Base-by-base conservation (phyloP, 139 green algal species). In the Limnomonas spitsbergensis region DNA sequence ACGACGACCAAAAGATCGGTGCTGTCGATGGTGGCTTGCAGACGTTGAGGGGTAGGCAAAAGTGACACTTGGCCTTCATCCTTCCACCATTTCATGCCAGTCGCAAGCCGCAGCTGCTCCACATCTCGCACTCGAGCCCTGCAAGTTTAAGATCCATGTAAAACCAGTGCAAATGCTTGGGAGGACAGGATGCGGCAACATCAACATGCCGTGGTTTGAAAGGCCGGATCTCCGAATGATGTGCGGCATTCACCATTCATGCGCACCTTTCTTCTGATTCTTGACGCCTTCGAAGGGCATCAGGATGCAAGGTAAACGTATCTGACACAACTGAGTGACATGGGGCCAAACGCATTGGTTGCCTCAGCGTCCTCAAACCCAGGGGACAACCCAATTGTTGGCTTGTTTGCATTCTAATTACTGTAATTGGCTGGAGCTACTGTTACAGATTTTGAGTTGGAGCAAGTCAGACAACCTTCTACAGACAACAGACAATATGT, bases 191-290 rank as follows among this genome's bases (percentile, higher is more conserved):
- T 54, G 56, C 56, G 20, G 31, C 56, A 69, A 14, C 56, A 69
- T 27, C 34, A 37, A 4, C 31, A 35, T 35, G 20, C 56, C 14
- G 24, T 27, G 26, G 56, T 6, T 27, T 32, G 20, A 4, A 69
- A 27, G 26, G 24, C 4, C 7, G 20, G 24, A 14, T 32, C 56
- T 7, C 26, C n/a, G n/a, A n/a, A n/a, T n/a, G n/a, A n/a, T n/a
- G n/a, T n/a, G n/a, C n/a, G n/a, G n/a, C n/a, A n/a, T n/a, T n/a
- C n/a, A n/a, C n/a, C n/a, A n/a, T n/a, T 4, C 27, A 70, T 37
- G 56, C 4, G 56, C 29, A 74, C 68, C 29, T 42, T 32, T 47
- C 29, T 32, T 74, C 68, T 47, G 68, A 26, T 74, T 74, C 68
- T 74, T 74, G 68, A 4, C 68, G 35, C 36, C 68, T 6, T 7